Conservation (phyloP, 257 asterid species). For the Lavandula angustifolia region DNA sequence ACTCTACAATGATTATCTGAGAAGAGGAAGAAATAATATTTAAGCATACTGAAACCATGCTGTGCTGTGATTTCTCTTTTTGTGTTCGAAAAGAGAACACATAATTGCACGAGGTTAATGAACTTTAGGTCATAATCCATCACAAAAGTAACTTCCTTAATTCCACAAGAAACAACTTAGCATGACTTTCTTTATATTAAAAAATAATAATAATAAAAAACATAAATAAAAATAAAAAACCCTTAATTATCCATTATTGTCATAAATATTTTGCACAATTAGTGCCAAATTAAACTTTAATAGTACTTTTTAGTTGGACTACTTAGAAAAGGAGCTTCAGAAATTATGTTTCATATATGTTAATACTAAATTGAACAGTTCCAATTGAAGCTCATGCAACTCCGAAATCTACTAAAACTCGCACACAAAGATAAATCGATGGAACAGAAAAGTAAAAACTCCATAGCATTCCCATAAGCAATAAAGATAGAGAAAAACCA, state of each 20-base stretch:
- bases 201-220: no score
- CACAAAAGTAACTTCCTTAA: no score
- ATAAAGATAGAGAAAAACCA: not conserved
- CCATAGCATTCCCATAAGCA: not conserved
- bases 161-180: no score
- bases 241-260: no score
- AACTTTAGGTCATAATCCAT: no score
- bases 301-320: not conserved
- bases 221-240: no score
- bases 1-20: not conserved
- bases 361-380: not conserved
- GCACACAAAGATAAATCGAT: not conserved
- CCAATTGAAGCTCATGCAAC: slow-evolving; percentile 4
- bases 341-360: not conserved
- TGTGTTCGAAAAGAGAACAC: not conserved
- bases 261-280: not conserved
- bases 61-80: not conserved
- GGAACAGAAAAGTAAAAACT: not conserved
- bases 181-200: no score
- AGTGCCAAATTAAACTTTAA: not conserved
- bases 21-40: no score
- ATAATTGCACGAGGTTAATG: no score
- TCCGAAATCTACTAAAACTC: not conserved
- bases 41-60: not conserved
- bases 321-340: not conserved